phyloP scores from a whole-genome alignment of 495 filamentous ascomycete genomes.

The Trichocladium antarcticum region DNA sequence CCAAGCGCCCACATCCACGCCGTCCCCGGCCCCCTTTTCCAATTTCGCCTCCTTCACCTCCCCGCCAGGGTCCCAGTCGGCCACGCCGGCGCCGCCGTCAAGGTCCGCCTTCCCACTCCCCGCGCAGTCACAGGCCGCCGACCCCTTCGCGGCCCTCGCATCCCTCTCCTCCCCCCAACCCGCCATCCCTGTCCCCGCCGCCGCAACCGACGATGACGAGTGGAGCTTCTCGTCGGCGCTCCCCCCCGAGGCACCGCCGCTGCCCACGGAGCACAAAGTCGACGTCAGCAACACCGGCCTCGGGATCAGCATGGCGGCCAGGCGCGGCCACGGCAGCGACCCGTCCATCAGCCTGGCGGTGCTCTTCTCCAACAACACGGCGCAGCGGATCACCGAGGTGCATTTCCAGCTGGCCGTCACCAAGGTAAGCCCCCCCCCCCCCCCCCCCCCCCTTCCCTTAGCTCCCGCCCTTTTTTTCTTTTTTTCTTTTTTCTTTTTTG shows the following conservation, averaged over 20 bases:
- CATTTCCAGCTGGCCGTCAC: constrained; percentile 90
- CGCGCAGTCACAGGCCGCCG: constrained; percentile 34
- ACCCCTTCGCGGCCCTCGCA: constrained; percentile 63
- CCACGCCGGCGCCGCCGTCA: constrained; percentile 37
- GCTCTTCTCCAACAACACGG: constrained; percentile 67
- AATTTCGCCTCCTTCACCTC: constrained; percentile 48
- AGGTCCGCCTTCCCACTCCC: constrained; percentile 33
- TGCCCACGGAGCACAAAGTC: constrained; percentile 37
- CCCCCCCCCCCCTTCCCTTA: too few relatives aligned
- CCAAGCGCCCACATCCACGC: constrained; percentile 28
- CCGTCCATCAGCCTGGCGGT: constrained; percentile 52
- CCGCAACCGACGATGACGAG: constrained; percentile 59
- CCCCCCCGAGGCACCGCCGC: constrained; percentile 44
- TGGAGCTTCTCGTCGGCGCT: constrained; percentile 89
- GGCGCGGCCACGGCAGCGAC: constrained; percentile 34
- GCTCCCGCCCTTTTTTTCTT: too few relatives aligned
- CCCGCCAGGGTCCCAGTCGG: constrained; percentile 31
- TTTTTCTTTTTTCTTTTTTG: not conserved
- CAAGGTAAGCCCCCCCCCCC: constrained; percentile 48
- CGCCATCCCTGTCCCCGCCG: constrained; percentile 27
- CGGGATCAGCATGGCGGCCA: constrained; percentile 42
- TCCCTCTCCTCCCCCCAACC: constrained; percentile 35
- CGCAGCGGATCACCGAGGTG: constrained; percentile 59
- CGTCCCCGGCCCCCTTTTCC: constrained; percentile 43
- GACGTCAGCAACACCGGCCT: constrained; percentile 40